Conservation (phyloP, 192 early-diverging fungal species). For the Coemansia sp. region DNA sequence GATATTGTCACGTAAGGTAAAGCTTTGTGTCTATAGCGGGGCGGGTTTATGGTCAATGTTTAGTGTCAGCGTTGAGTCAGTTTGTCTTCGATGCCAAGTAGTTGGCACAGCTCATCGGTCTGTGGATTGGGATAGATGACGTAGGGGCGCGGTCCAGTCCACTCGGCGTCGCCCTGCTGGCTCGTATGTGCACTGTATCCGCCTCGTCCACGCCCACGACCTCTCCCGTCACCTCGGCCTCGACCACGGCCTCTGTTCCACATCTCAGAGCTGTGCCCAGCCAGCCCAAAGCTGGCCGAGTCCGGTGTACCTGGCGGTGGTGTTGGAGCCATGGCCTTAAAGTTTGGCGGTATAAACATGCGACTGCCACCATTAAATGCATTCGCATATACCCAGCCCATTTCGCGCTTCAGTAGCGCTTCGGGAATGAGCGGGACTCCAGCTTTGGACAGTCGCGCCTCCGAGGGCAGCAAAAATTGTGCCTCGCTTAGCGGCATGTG, state of each 20-base stretch:
- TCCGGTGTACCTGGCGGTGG: constrained; percentile 40
- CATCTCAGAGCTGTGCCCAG: not conserved
- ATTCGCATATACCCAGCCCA: constrained; percentile 64
- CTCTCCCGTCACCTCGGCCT: constrained; percentile 6
- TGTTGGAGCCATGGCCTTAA: constrained; percentile 67
- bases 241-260: constrained; percentile 9
- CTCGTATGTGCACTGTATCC: not conserved
- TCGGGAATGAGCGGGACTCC: constrained; percentile 22
- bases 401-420: constrained; percentile 59
- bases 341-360: constrained; percentile 74
- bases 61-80: constrained; percentile 32
- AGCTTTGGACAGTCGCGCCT: constrained; percentile 46
- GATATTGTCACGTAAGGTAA: not conserved
- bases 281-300: constrained; percentile 36
- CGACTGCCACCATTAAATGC: constrained; percentile 49
- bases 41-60: not conserved
- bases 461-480: constrained; percentile 50
- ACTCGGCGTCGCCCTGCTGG: not conserved
- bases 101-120: constrained; percentile 69
- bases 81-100: constrained; percentile 60
- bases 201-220: constrained; percentile 5
- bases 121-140: constrained; percentile 76
- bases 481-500: constrained; percentile 55
- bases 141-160: constrained; percentile 23
- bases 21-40: no score